Base-by-base conservation (phyloP, 139 green algal genomes). In the Raphidocelis subcapitata region DNA sequence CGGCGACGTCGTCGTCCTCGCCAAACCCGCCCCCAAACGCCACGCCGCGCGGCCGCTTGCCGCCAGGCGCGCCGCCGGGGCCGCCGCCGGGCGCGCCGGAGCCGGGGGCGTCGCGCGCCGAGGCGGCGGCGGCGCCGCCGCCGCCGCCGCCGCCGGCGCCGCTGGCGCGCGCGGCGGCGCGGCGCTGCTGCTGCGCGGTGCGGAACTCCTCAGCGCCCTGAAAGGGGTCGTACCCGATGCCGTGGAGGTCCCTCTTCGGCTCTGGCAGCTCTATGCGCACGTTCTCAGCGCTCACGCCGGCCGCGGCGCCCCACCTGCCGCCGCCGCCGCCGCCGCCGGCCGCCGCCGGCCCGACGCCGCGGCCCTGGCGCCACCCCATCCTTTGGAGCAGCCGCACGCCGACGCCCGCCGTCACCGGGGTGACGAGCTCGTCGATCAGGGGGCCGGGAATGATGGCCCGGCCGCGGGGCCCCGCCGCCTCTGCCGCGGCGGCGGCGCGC, bases 151-250 rank as follows among this genome's bases (percentile, higher is more conserved):
- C 57, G 36, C 31, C 56, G 49, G 32, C 35, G 20, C 8, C 51
- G n/a, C 47, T 56, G 26, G 56, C 56, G 15, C 71, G n/a, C 52
- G 52, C 41, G 14, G 52, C 67, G n/a, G 55, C 60, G 5, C 71
- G 14, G 14, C 59, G 62, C 65, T 65, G 44, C 5, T 72, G 65
- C 78, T 90, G 93, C 3, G 75, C 71, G 8, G 37, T n/a, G 15
- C 91, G 75, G 72, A 98, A 97, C 60, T 95, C 92, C 66, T 94
- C 87, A 0, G 94, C 92, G 8, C 83, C 90, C 65, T 86, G 84
- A 79, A 93, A 98, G 0, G 94, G 92, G 78, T 98, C 93, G 79
- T 86, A 98, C 0, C 93, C 94, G n/a, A 98, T 65, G 37, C 94
- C 94, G 65, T 95, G 82, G 16, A 82, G 28, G 72, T 98, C 89